Evolutionary conservation across 2,329 filamentous ascomycete species (phyloP).

Genomic region (Colletotrichum viniferum): DNA sequence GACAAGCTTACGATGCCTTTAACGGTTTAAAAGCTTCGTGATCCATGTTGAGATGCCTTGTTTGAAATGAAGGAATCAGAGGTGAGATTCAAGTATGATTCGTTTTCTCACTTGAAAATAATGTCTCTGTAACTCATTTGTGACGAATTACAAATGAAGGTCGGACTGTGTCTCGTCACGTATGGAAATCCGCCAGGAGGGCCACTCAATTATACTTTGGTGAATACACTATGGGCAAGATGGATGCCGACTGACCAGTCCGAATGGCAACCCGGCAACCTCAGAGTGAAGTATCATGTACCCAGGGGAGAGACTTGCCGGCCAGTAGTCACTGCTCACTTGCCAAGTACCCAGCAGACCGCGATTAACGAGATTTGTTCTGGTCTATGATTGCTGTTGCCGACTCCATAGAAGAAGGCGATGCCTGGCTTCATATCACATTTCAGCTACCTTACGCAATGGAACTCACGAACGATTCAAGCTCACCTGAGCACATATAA

Average conservation of each 20-base stretch:
- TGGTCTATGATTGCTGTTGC: background rate
- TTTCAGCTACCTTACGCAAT: fast-evolving
- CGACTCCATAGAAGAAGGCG: fast-evolving
- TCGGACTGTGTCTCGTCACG: no score
- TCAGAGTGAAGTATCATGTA: background rate
- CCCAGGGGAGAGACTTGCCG: background rate
- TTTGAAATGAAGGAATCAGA: no score
- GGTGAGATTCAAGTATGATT: no score
- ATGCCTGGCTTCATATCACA: background rate
- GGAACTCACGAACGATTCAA: background rate
- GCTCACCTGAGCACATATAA: background rate
- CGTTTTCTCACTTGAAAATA: no score
- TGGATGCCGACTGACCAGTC: fast-evolving
- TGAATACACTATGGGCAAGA: fast-evolving
- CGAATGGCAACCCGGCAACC: background rate
- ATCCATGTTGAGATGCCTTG: no score
- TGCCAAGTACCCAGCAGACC: fast-evolving
- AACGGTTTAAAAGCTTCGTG: no score
- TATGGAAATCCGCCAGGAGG: no score
- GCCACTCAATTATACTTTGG: background rate
- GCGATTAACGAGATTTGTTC: background rate
- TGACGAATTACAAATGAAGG: no score
- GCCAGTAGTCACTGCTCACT: background rate
- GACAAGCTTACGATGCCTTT: no score
- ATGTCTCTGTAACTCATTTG: no score